Conservation (phyloP, 2,329 filamentous ascomycete species). For the Phaeoacremonium minimum region DNA sequence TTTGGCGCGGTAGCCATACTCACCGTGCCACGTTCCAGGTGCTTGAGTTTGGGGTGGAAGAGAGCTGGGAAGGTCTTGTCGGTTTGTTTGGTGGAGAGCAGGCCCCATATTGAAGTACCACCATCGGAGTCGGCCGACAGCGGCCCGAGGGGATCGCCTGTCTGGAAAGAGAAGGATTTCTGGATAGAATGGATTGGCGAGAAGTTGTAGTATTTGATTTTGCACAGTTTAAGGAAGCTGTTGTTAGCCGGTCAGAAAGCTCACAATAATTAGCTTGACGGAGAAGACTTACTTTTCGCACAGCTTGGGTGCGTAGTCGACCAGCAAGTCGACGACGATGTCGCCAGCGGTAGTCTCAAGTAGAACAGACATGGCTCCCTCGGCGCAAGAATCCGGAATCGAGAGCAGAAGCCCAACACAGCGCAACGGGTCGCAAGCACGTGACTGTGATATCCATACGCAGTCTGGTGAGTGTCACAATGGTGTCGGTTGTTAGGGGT, state of each 20-base stretch:
- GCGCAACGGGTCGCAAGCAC: too few species aligned
- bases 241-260: conserved; percentile 48
- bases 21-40: conserved; percentile 83
- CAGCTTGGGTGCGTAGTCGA: conserved; percentile 83
- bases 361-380: conserved; percentile 83
- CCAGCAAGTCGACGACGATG: conserved; percentile 87
- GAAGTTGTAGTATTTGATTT: conserved; percentile 99
- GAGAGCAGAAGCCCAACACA: too few species aligned
- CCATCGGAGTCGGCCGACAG: conserved; percentile 82
- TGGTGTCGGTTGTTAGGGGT: too few species aligned
- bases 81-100: conserved; percentile 61
- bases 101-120: conserved; percentile 88
- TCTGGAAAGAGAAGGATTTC: conserved; percentile 94
- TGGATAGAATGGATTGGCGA: conserved; percentile 88
- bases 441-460: too few species aligned
- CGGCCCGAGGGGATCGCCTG: conserved; percentile 88
- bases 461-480: too few species aligned
- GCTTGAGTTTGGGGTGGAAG: conserved; percentile 82
- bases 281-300: conserved; percentile 77
- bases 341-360: conserved; percentile 91
- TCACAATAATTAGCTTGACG: conserved; percentile 11
- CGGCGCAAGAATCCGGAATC: too few species aligned
- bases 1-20: conserved; percentile 93
- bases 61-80: conserved; percentile 79
- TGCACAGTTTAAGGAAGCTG: conserved; percentile 97